A percentile compares a stretch with the other conserved stretches of the same genome.
These are phyloP conservation scores for Pharus latifolius DNA, from an alignment of 176 grass and related monocot genomes.

Conservation along the genomic window DNA sequence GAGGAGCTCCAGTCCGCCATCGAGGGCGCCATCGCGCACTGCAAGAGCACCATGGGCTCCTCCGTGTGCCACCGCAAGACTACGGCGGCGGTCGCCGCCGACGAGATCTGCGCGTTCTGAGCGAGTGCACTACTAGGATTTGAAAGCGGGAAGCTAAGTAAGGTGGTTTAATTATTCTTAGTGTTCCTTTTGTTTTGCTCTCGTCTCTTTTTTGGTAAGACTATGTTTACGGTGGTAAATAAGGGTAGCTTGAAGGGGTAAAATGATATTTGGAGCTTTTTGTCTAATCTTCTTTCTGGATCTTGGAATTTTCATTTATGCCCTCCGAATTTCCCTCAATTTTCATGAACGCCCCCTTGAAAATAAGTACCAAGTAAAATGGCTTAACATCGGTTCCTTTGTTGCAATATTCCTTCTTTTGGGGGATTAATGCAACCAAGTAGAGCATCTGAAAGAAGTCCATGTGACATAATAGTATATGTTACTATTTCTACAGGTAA, in stretches of 20 bases:
- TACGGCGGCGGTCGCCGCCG: not conserved
- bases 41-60: conserved; percentile 52
- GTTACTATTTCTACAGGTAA: not conserved
- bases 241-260: conserved; percentile 35
- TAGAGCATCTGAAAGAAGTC: too few relatives aligned
- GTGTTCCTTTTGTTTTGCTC: conserved; percentile 14
- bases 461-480: not conserved
- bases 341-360: not conserved
- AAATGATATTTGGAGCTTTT: conserved; percentile 23
- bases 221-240: conserved; percentile 36
- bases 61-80: conserved; percentile 9
- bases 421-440: not conserved
- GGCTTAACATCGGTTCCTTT: not conserved
- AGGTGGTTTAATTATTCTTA: conserved; percentile 27
- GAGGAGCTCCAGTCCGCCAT: conserved; percentile 51
- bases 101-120: conserved; percentile 41
- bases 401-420: not conserved
- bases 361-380: not conserved
- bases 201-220: conserved; percentile 22
- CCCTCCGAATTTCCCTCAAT: conserved; percentile 6
- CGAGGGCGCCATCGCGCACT: conserved; percentile 48
- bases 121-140: conserved; percentile 21
- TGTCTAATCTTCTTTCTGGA: not conserved
- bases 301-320: conserved; percentile 26
- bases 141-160: conserved; percentile 23